Evolutionary conservation across 1,139 yeast species (phyloP).

Genomic region (Lodderomyces parapsilosis): DNA sequence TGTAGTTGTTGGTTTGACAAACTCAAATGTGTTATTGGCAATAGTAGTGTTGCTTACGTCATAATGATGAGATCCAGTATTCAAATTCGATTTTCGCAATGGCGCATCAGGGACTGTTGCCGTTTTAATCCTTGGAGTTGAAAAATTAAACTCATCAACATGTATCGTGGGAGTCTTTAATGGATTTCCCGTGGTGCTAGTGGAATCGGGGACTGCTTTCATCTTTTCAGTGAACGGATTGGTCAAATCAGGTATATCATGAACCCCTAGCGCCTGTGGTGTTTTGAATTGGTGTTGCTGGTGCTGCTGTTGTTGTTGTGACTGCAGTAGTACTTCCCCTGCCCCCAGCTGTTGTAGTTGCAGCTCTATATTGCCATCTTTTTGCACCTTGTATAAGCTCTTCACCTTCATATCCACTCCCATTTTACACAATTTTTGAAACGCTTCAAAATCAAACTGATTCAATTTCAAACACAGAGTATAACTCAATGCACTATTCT

Average conservation of each 20-base stretch:
- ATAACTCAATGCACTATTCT: slow-evolving; percentile 66
- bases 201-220: not conserved
- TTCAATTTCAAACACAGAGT: slow-evolving; percentile 67
- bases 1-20: slow-evolving; percentile 32
- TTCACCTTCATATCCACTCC: slow-evolving; percentile 68
- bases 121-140: slow-evolving; percentile 50
- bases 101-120: slow-evolving; percentile 55
- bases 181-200: slow-evolving; percentile 1
- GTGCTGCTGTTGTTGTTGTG: not conserved
- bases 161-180: slow-evolving; percentile 14
- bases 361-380: not conserved
- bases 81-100: slow-evolving; percentile 37
- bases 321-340: not conserved
- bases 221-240: slow-evolving; percentile 26
- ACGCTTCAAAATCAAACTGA: slow-evolving; percentile 86
- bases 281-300: slow-evolving; percentile 1
- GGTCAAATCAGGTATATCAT: slow-evolving; percentile 15
- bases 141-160: slow-evolving; percentile 28
- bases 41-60: slow-evolving; percentile 7
- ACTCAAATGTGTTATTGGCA: slow-evolving; percentile 21
- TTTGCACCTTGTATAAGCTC: slow-evolving; percentile 48
- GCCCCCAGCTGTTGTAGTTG: slow-evolving; percentile 5
- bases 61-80: slow-evolving; percentile 11
- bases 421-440: slow-evolving; percentile 69
- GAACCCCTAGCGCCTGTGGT: slow-evolving; percentile 1